phyloP scores from a whole-genome alignment of 345 rosid species.

The thale cress (Arabidopsis thaliana) region DNA sequence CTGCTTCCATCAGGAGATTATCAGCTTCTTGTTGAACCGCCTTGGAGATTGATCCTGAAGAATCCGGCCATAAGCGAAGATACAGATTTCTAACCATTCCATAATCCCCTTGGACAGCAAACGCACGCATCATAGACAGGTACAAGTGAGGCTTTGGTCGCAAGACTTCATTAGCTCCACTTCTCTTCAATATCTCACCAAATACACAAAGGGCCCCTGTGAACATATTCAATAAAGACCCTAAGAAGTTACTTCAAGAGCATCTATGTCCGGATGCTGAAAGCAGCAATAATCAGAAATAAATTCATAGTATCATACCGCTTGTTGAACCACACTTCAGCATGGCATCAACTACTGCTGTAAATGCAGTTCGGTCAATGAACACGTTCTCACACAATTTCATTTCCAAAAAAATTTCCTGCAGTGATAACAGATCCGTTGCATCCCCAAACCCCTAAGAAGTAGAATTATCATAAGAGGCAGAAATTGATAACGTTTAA shows the following conservation, averaged over 20 bases:
- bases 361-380: conserved; percentile 70
- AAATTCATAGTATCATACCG: conserved; percentile 48
- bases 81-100: conserved; percentile 61
- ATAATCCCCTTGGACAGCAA: conserved; percentile 63
- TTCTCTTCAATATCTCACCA: conserved; percentile 73
- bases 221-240: conserved; percentile 33
- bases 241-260: conserved; percentile 1
- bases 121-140: conserved; percentile 80
- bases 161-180: conserved; percentile 52
- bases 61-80: conserved; percentile 68
- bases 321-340: conserved; percentile 62
- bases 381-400: conserved; percentile 53
- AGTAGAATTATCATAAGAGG: conserved; percentile 21
- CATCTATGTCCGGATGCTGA: conserved; percentile 14
- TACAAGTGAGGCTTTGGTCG: conserved; percentile 80
- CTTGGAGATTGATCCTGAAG: conserved; percentile 62
- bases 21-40: conserved; percentile 70
- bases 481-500: background rate
- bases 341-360: conserved; percentile 69
- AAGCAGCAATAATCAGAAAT: conserved; percentile 22
- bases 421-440: conserved; percentile 58
- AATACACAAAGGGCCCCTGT: conserved; percentile 75
- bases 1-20: conserved; percentile 86
- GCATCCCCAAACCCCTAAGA: conserved; percentile 65
- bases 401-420: conserved; percentile 59